Conservation (phyloP, 2,329 filamentous ascomycete species). For the Clonostachys chloroleuca region DNA sequence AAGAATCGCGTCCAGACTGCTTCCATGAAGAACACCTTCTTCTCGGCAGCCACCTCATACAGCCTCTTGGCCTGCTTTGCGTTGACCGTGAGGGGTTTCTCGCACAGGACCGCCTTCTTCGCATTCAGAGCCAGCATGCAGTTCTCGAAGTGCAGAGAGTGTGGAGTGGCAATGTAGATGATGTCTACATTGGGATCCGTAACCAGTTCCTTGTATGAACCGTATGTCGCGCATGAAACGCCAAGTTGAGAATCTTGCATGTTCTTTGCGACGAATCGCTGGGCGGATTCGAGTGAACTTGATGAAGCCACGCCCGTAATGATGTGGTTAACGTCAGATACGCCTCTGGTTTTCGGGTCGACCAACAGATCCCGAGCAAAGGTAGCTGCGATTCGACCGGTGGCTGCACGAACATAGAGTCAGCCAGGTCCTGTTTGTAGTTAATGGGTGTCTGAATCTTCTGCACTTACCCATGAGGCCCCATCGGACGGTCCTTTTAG, state of each 20-base stretch:
- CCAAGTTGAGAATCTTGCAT: no score
- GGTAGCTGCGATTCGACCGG: no score
- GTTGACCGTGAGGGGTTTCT: neutral
- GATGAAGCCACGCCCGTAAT: neutral
- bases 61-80: neutral
- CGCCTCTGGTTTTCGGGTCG: neutral
- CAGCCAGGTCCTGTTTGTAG: no score
- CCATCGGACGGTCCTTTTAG: no score
- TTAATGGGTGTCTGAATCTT: no score
- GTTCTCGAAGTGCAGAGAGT: neutral
- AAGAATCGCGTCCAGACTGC: neutral
- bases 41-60: neutral
- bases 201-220: neutral
- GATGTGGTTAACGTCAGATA: neutral
- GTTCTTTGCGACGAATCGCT: no score
- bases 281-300: neutral
- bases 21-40: neutral
- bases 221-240: neutral
- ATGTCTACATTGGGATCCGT: neutral
- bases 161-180: neutral
- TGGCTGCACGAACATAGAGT: no score
- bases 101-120: neutral
- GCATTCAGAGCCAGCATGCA: neutral
- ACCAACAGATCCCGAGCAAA: neutral
- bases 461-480: no score